phyloP scores from a whole-genome alignment of 1,139 yeast species.

The Taphrina wiesneri region DNA sequence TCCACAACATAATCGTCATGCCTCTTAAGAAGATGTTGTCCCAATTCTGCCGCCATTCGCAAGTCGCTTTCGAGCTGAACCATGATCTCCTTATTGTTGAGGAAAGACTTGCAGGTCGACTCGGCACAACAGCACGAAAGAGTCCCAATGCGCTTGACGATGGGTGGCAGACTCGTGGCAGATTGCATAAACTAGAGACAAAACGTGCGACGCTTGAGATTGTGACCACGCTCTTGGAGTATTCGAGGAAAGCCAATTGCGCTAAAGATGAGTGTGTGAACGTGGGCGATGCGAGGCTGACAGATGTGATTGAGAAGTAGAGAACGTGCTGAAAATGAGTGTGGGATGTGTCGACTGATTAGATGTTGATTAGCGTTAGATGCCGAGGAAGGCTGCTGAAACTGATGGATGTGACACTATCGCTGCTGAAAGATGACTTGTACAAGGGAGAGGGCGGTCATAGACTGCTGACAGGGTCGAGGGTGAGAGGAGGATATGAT shows the following conservation, averaged over 20 bases:
- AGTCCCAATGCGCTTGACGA: neutral
- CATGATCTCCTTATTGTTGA: conserved; percentile 20
- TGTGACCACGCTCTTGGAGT: neutral
- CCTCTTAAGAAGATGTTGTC: conserved; percentile 2
- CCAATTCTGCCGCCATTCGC: conserved; percentile 22
- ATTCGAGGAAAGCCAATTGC: too few species aligned
- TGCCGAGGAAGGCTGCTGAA: too few species aligned
- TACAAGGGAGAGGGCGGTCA: neutral
- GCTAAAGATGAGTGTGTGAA: too few species aligned
- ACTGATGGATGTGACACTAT: too few species aligned
- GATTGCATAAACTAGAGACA: conserved; percentile 17
- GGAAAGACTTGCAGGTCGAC: neutral
- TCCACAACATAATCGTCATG: conserved; percentile 16
- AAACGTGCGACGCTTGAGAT: neutral
- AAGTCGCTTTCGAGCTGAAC: conserved; percentile 16
- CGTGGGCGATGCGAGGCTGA: neutral
- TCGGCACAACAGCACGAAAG: conserved; percentile 20
- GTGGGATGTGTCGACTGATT: neutral
- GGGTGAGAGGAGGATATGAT: neutral
- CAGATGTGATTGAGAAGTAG: neutral
- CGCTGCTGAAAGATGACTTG: too few species aligned
- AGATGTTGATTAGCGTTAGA: too few species aligned
- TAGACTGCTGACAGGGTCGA: neutral
- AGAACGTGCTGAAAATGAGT: neutral
- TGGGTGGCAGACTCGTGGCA: conserved; percentile 1